A percentile compares a stretch with the other conserved stretches of the same genome.
Conservation (phyloP, 495 filamentous ascomycete genomes). For the Pyrenopolyporus hunteri region DNA sequence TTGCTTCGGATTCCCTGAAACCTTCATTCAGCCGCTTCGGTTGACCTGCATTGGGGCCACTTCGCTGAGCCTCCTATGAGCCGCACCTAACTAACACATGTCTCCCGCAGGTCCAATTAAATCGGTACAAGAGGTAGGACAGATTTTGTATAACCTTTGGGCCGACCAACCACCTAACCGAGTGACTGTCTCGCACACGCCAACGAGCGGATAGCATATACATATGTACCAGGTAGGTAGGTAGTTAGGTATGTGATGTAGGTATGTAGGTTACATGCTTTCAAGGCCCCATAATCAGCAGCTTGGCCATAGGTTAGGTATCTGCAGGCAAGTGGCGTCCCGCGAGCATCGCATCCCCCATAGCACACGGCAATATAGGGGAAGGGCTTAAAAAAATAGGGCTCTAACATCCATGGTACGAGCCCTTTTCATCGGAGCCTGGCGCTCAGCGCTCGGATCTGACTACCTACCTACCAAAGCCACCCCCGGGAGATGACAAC, state of each 20-base stretch:
- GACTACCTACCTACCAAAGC: slow-evolving; percentile 1
- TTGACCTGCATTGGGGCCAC: slow-evolving; percentile 38
- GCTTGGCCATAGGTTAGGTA: slow-evolving; percentile 28
- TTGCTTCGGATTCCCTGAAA: slow-evolving; percentile 36
- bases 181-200: slow-evolving; percentile 6
- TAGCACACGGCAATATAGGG: no score
- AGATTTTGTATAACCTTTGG: slow-evolving; percentile 20
- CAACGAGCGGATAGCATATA: slow-evolving; percentile 23
- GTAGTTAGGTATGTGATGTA: neutral
- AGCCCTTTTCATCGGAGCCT: neutral
- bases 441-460: slow-evolving; percentile 1
- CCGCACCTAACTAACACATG: slow-evolving; percentile 45
- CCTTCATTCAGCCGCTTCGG: slow-evolving; percentile 42
- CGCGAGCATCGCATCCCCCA: slow-evolving; percentile 26
- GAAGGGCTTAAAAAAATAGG: neutral
- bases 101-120: slow-evolving; percentile 31
- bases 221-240: no score
- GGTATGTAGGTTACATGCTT: slow-evolving; percentile 22
- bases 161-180: slow-evolving; percentile 35
- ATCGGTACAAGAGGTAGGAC: slow-evolving; percentile 31
- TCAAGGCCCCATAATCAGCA: slow-evolving; percentile 28
- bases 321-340: slow-evolving; percentile 39
- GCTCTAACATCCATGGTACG: neutral
- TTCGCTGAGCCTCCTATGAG: slow-evolving; percentile 43
- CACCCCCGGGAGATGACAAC: neutral